Conservation (phyloP, 129 eudicot species). For the Ambrosia artemisiifolia region DNA sequence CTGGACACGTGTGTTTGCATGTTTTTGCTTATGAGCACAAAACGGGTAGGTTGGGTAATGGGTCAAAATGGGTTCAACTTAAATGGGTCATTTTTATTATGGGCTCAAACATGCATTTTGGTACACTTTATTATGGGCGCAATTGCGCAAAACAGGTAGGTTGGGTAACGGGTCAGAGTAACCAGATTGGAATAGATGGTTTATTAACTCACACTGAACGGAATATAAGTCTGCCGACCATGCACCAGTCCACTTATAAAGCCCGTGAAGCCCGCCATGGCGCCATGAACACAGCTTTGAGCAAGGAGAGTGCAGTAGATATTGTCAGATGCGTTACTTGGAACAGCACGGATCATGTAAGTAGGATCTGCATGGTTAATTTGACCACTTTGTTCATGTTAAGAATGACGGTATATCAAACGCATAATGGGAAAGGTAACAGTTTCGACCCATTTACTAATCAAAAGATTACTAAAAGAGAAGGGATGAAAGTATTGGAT, state of each 20-base stretch:
- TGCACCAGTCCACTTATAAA: constrained; percentile 75
- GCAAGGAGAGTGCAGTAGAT: constrained; percentile 94
- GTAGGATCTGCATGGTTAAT: constrained; percentile 65
- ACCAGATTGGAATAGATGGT: constrained; percentile 3
- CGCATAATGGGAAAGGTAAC: not conserved
- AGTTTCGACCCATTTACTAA: not conserved
- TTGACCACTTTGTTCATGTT: constrained; percentile 16
- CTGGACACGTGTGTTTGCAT: not conserved
- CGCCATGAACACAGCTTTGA: constrained; percentile 96
- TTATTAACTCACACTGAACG: constrained; percentile 58
- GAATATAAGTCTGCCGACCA: constrained; percentile 81
- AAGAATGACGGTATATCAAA: constrained; percentile 2
- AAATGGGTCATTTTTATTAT: no score
- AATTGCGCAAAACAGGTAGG: not conserved
- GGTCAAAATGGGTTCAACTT: not conserved
- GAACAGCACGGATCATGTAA: constrained; percentile 91
- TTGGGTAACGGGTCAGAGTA: not conserved
- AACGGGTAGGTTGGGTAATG: not conserved
- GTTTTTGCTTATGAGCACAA: not conserved
- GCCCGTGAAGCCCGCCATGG: constrained; percentile 88
- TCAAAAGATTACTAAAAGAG: no score
- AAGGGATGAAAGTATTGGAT: no score
- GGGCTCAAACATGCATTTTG: no score
- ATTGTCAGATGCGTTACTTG: constrained; percentile 89
- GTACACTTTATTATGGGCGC: no score